Percentiles rank a stretch among this genome's conserved stretches.
These are phyloP conservation scores for Xerocomus spinulosus DNA, from an alignment of 768 basidiomycete species.

Conservation along the genomic window DNA sequence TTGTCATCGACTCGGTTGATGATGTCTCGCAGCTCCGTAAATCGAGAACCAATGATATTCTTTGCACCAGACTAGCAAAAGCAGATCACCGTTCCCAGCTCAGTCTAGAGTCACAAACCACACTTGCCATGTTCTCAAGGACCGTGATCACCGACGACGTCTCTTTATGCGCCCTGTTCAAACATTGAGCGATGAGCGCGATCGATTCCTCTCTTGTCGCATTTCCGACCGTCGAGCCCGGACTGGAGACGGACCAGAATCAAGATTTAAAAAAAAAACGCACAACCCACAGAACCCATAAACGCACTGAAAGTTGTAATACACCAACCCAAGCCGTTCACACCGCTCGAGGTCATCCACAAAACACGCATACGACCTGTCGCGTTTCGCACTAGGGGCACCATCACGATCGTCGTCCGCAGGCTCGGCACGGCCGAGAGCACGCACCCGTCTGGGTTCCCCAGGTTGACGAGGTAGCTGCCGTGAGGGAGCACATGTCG, in stretches of 20 bases:
- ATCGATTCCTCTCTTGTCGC: conserved; percentile 59
- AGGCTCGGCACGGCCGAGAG: neutral
- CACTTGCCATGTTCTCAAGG: conserved; percentile 78
- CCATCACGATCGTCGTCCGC: too few relatives aligned
- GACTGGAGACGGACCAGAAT: conserved; percentile 51
- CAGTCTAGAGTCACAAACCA: neutral
- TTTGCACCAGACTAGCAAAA: conserved; percentile 64
- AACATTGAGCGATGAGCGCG: conserved; percentile 58
- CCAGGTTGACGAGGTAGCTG: conserved; percentile 81
- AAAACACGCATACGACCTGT: conserved; percentile 75
- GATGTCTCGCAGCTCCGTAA: conserved; percentile 62
- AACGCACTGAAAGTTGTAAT: conserved; percentile 85
- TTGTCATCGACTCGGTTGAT: conserved; percentile 72
- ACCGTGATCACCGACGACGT: conserved; percentile 59
- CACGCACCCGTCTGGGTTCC: conserved; percentile 69
- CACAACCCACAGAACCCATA: too few relatives aligned
- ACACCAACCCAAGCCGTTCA: conserved; percentile 63
- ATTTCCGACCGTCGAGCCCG: conserved; percentile 77
- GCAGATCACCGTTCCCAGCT: neutral
- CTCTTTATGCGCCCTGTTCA: conserved; percentile 68
- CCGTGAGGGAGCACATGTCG: conserved; percentile 76
- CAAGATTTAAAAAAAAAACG: too few relatives aligned
- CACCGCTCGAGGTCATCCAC: conserved; percentile 78
- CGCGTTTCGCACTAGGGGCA: conserved; percentile 59
- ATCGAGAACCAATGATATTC: conserved; percentile 71